phyloP scores from a whole-genome alignment of 352 stramenopile genomes.

The Globisporangium acanthophoron region DNA sequence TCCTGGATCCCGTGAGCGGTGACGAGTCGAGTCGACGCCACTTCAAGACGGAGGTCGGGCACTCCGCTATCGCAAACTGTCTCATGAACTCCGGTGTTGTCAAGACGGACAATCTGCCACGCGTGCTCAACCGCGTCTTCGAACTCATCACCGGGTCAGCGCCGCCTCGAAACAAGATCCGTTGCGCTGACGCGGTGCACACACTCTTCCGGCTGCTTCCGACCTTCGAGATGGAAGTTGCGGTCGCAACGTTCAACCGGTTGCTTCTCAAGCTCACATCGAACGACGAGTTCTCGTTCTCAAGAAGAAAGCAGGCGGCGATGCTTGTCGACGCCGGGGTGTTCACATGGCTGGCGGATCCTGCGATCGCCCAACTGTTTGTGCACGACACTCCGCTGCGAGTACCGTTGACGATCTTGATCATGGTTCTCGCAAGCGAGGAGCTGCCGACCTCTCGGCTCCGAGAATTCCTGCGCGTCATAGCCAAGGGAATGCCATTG shows the following conservation, averaged over 20 bases:
- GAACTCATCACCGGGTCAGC: conserved; percentile 43
- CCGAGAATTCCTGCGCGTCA: conserved; percentile 43
- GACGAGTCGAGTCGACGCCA: conserved; percentile 26
- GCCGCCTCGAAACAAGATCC: conserved; percentile 40
- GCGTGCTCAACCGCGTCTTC: conserved; percentile 46
- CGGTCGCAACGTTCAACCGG: conserved; percentile 25
- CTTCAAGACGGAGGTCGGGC: conserved; percentile 38
- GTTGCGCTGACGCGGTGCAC: conserved; percentile 48
- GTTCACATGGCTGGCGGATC: conserved; percentile 52
- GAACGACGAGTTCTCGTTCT: conserved; percentile 33
- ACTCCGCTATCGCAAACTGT: conserved; percentile 48
- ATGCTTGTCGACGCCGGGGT: conserved; percentile 42
- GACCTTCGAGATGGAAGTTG: conserved; percentile 20
- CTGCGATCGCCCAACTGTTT: conserved; percentile 29
- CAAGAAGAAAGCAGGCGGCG: conserved; percentile 41
- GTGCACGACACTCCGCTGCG: conserved; percentile 30
- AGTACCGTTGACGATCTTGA: conserved; percentile 25
- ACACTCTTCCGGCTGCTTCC: conserved; percentile 48
- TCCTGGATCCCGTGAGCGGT: conserved; percentile 29
- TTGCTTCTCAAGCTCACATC: conserved; percentile 42
- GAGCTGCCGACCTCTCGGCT: conserved; percentile 45
- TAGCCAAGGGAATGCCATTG: conserved; percentile 46
- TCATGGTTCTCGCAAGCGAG: conserved; percentile 39
- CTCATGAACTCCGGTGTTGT: conserved; percentile 49
- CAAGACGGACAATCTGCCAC: conserved; percentile 22